These are phyloP conservation scores for Kitagawia praeruptora DNA, from an alignment of 129 eudicot species.

Conservation along the genomic window DNA sequence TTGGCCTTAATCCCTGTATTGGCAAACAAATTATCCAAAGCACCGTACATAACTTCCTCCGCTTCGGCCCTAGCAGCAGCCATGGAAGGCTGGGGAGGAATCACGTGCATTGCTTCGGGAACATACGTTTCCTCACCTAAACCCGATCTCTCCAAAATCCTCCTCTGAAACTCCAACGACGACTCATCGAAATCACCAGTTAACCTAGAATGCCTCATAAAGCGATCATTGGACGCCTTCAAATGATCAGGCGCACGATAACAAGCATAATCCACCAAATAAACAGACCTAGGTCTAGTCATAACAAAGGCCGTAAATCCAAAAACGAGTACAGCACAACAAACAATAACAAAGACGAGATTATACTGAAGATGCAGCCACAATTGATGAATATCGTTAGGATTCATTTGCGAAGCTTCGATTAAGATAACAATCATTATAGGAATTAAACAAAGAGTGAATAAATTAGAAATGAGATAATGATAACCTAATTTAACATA, in stretches of 20 bases:
- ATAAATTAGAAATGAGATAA: slow-evolving; percentile 48
- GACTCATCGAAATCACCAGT: slow-evolving; percentile 1
- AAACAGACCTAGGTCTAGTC: slow-evolving; percentile 60
- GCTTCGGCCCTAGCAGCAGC: neutral
- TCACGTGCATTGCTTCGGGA: neutral
- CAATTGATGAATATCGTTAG: slow-evolving; percentile 41
- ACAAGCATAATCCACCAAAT: slow-evolving; percentile 51
- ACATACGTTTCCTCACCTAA: neutral
- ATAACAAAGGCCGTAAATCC: slow-evolving; percentile 63
- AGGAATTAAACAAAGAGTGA: slow-evolving; percentile 47
- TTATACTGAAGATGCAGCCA: slow-evolving; percentile 64
- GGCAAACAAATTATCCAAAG: neutral
- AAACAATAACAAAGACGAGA: slow-evolving; percentile 41
- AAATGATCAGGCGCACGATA: slow-evolving; percentile 41
- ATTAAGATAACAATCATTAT: slow-evolving; percentile 35
- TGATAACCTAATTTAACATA: slow-evolving; percentile 70
- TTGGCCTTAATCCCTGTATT: slow-evolving; percentile 40
- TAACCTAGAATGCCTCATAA: neutral
- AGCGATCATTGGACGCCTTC: slow-evolving; percentile 33
- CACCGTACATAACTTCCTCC: neutral
- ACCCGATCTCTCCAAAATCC: neutral
- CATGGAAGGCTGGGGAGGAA: neutral
- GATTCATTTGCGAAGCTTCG: slow-evolving; percentile 58
- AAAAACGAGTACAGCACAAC: slow-evolving; percentile 45
- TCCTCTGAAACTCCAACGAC: neutral